Evolutionary conservation across 148 eudicot genomes (phyloP), one percentile per base, ranked within the genome.

Genomic region (Rhododendron griersonianum): DNA sequence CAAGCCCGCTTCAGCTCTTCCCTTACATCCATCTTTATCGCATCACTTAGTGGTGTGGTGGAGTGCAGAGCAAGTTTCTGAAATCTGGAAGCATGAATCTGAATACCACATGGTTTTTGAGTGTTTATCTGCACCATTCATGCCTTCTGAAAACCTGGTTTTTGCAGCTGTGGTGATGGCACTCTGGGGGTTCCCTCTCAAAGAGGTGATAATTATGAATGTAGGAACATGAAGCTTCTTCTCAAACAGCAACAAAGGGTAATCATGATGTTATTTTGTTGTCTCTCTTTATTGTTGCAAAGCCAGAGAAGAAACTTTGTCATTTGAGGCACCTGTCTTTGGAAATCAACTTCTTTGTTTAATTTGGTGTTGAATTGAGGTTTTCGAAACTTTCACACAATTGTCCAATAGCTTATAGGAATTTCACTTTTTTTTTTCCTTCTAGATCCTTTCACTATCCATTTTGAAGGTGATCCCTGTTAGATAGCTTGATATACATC

Each of bases 241-340:
- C 96, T 98, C 78, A 98, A 95, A 91, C 99, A 98, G 86, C 98
- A 94, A 39, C 99, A 98, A 90, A 91, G 95, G 98, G 99, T 98
- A 93, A 89, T 71, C 84, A 41, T 77, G 45, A 57, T 19, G 63
- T 5, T 48, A 45, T 59, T 78, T 51, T 78, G 25, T 41, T 4
- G 41, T 19, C 71, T 33, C 47, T 35, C 44, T 8, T 21, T 41
- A 81, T 80, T 15, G 65, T 80, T 81, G 69, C 33, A 8, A 33
- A 81, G 47, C 11, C 33, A 39, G 37, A 53, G 39, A 81, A 55
- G 28, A 69, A 41, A 4, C 39, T 11, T 33, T 55, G 18, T 51
- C 55, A 25, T 80, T 45, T 2, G 47, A 28, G 81, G 23, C 39
- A 73, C 81, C 74, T 15, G n/a, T 33, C 50, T 37, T 81, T 51